phyloP scores from a whole-genome alignment of 2,329 filamentous ascomycete genomes.

The Paecilomyces formosus region DNA sequence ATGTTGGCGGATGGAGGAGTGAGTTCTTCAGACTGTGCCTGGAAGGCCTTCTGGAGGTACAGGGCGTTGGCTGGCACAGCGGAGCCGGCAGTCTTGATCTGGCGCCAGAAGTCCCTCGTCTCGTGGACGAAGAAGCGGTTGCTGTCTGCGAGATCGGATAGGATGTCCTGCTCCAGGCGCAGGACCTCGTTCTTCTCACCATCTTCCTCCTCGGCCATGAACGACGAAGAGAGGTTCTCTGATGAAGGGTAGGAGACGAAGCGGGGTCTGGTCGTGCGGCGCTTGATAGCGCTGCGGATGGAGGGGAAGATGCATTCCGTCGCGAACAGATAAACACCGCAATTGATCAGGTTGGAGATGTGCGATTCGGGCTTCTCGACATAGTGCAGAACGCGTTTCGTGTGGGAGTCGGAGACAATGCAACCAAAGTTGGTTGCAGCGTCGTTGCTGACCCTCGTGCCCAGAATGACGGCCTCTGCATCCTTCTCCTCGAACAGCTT shows the following conservation, averaged over 20 bases:
- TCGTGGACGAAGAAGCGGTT: constrained; percentile 98
- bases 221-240: constrained; percentile 75
- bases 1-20: constrained; percentile 78
- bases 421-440: constrained; percentile 95
- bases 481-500: constrained; percentile 90
- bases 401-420: constrained; percentile 91
- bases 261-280: constrained; percentile 81
- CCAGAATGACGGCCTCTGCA: constrained; percentile 91
- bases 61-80: constrained; percentile 94
- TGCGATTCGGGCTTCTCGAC: constrained; percentile 98
- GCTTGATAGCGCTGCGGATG: constrained; percentile 91
- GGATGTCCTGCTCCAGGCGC: constrained; percentile 91
- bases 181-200: constrained; percentile 76
- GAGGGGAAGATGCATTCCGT: constrained; percentile 95
- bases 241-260: constrained; percentile 92
- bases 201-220: constrained; percentile 62
- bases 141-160: constrained; percentile 90
- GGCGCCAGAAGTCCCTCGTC: constrained; percentile 98
- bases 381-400: constrained; percentile 93
- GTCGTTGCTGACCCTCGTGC: constrained; percentile 83
- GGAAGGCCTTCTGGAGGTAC: constrained; percentile 90
- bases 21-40: constrained; percentile 73
- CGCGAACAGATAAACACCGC: constrained; percentile 94
- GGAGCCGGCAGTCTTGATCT: constrained; percentile 98
- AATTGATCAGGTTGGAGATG: constrained; percentile 98